phyloP scores from a whole-genome alignment of 1,139 yeast genomes.

The Arxiozyma heterogenica region DNA sequence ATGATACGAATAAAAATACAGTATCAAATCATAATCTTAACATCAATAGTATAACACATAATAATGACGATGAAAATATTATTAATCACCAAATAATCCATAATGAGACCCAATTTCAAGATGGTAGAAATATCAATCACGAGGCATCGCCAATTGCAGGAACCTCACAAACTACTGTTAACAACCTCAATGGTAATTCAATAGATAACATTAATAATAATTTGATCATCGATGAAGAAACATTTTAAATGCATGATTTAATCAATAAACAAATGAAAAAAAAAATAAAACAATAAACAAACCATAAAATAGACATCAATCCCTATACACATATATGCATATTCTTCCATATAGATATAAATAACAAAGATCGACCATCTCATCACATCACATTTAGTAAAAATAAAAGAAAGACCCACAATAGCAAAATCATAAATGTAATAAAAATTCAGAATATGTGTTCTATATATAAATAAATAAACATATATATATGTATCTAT shows the following conservation, averaged over 20 bases:
- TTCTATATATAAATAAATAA: slow-evolving; percentile 1
- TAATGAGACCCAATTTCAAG: background rate
- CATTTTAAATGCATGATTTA: slow-evolving; percentile 16
- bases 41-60: background rate
- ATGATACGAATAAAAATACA: background rate
- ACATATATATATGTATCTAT: background rate
- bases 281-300: background rate
- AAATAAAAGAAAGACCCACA: background rate
- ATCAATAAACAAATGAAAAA: background rate
- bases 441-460: background rate
- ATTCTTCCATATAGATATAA: background rate
- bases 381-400: background rate
- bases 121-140: background rate
- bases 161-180: background rate
- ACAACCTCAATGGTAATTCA: background rate
- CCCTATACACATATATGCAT: background rate
- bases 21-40: background rate
- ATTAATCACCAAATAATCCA: background rate
- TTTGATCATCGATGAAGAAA: slow-evolving; percentile 29
- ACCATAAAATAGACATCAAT: background rate
- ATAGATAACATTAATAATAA: slow-evolving; percentile 8
- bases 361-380: too few relatives aligned
- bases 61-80: background rate
- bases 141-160: background rate
- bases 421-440: background rate